Percentiles rank a stretch among this genome's conserved stretches.
Evolutionary conservation across 2,329 filamentous ascomycete species (phyloP).

Genomic region (Phyllosticta ampelicida): DNA sequence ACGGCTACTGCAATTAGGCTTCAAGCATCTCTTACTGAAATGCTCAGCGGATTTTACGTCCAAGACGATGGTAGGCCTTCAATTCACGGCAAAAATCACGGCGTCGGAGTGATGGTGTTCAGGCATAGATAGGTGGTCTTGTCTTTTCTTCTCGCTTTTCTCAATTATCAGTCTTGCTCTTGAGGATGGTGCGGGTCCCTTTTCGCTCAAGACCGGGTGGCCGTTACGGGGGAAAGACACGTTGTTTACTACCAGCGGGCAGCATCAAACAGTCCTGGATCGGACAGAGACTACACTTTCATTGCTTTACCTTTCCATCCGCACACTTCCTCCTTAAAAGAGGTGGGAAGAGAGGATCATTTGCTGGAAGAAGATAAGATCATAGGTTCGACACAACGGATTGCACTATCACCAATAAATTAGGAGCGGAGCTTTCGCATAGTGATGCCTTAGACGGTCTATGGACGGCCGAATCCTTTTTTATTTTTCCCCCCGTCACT

Average conservation of each 20-base stretch:
- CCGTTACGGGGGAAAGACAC: neutral
- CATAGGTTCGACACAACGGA: no score
- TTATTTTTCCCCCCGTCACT: no score
- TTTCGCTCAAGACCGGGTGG: neutral
- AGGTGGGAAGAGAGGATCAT: no score
- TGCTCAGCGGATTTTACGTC: neutral
- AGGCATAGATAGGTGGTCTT: conserved; percentile 2
- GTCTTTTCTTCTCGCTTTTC: neutral
- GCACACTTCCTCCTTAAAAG: no score
- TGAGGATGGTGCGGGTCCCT: neutral
- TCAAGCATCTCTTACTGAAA: neutral
- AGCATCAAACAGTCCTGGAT: neutral
- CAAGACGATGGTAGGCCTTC: neutral
- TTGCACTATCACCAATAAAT: no score
- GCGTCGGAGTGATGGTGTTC: conserved; percentile 9
- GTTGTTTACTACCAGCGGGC: neutral
- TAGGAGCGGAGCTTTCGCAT: no score
- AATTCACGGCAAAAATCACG: conserved; percentile 4
- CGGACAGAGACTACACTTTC: neutral
- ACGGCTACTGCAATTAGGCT: neutral
- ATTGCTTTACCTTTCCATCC: neutral
- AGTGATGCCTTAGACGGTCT: no score
- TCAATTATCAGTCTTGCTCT: neutral
- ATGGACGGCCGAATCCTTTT: no score
- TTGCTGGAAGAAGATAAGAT: no score